These are phyloP conservation scores for Fusarium guadeloupense DNA, from an alignment of 2,329 filamentous ascomycete species.

Conservation along the genomic window DNA sequence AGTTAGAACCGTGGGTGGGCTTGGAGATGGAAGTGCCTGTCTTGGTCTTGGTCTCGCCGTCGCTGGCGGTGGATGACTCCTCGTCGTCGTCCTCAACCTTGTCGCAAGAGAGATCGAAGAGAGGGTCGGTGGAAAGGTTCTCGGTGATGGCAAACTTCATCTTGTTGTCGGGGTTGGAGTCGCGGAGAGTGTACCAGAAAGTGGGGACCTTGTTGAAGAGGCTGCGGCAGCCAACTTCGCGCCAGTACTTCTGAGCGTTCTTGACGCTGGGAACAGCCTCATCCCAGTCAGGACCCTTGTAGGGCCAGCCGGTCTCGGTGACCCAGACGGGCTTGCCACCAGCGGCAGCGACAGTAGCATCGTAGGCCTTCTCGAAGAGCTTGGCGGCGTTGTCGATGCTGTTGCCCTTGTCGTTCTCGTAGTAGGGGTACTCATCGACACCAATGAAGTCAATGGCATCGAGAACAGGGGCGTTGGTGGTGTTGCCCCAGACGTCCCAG, in stretches of 20 bases:
- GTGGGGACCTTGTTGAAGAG: constrained; percentile 65
- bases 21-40: constrained; percentile 16
- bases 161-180: constrained; percentile 68
- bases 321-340: constrained; percentile 66
- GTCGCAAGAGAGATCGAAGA: constrained; percentile 65
- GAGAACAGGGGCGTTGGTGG: constrained; percentile 67
- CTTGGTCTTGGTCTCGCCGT: constrained; percentile 33
- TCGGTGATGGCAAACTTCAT: constrained; percentile 67
- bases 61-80: constrained; percentile 32
- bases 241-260: constrained; percentile 73
- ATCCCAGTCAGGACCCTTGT: constrained; percentile 62
- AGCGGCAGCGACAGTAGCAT: constrained; percentile 56
- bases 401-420: constrained; percentile 66
- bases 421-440: constrained; percentile 74
- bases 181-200: constrained; percentile 70
- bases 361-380: constrained; percentile 63
- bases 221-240: constrained; percentile 66
- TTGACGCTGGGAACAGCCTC: constrained; percentile 62
- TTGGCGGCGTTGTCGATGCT: constrained; percentile 62
- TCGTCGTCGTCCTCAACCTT: constrained; percentile 43
- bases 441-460: constrained; percentile 71
- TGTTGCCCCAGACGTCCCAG: constrained; percentile 70
- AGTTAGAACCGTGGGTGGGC: constrained; percentile 36
- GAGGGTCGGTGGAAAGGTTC: constrained; percentile 60
- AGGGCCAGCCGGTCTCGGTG: constrained; percentile 74